Base-by-base conservation (phyloP, 2,329 filamentous ascomycete genomes). In the Emmonsiellopsis sp. region DNA sequence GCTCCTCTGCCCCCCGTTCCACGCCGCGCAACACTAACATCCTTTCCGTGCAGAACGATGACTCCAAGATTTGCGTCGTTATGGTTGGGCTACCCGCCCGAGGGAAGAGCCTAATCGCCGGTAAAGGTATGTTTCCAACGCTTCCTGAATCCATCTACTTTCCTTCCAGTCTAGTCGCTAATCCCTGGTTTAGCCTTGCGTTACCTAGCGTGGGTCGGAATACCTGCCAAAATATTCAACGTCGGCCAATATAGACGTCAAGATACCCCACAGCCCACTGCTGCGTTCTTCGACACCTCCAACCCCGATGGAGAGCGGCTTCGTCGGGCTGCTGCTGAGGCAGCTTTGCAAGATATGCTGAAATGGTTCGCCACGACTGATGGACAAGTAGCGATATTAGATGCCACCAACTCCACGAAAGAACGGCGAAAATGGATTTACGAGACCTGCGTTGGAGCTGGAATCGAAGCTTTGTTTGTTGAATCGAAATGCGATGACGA, bases 401-500 rank as follows among this genome's bases (percentile, higher is more conserved):
- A 98, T 71, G 93, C 93, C 38, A 98, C 93, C 57, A 98, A 98
- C 72, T 95, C 89, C 7, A 97, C 93, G 57, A 94, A 95, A 69
- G 79, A 83, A 44, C 84, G 93, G 43, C 85, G 93, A 59, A 83
- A 86, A 66, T 98, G 93, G 93, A 93, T 98, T 64, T 79, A 89
- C 61, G 85, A 96, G 57, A 79, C 81, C 47, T 93, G 91, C 68
- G 76, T 79, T 7, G 77, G 79, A 10, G 84, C 92, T 59, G 84
- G 84, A 52, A 85, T 97, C 56, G 90, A 96, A 67, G 91, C 94
- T 8, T 76, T 98, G 47, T 98, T 95, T 62, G 93, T 98, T 47
- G 93, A 98, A 76, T 95, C 89, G 62, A 94, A 93, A 68, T 98
- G 93, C 69, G 92, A 98, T 66, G 86, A 96, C 62, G 91, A 97